Evolutionary conservation across 2,329 filamentous ascomycete species (phyloP), one percentile per base, ranked within the genome.

Genomic region (Fusarium pseudocircinatum): DNA sequence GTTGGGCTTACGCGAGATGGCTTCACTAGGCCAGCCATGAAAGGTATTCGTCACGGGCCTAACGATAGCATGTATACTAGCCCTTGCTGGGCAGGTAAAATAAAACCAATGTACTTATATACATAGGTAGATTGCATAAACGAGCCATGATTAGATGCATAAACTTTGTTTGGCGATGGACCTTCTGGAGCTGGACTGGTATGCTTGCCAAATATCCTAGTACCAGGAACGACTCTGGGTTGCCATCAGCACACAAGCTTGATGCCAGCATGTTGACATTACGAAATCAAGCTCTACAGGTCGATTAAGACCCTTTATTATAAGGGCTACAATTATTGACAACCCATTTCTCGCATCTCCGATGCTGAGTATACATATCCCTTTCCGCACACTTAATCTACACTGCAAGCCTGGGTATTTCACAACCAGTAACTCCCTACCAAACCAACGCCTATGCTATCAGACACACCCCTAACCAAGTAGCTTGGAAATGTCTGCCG

Each of bases 1-100:
- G 94, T 71, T 98, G 96, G 96, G 93, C 93, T 8, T 98, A 98
- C 85, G 90, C 90, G 5, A 92, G 91, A 79, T 98, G 93, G 92
- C 66, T 69, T 37, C 64, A 69, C 79, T 85, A 79, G 74, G 53
- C 14, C 4, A 49, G 28, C 32, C 11, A 30, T 28, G 14, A 43
- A 30, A 42, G 36, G 37, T 44, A 30, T 24, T 53, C 39, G 26
- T 57, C 22, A 37, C 44, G 20, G 49, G 62, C 43, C 15, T 46
- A n/a, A 60, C 44, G 37, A 57, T 39, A 58, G 63, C 16, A 53
- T 69, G 70, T 74, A 69, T 62, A 76, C 36, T 71, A 72, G 67
- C 58, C 53, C 44, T 49, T 60, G 39, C 56, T 47, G 50, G 66
- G 46, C 43, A 63, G 63, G 50, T 40, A 53, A 60, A 63, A 71